Conservation (phyloP, 176 grass and related monocot genomes). For the Rhynchospora breviuscula region DNA sequence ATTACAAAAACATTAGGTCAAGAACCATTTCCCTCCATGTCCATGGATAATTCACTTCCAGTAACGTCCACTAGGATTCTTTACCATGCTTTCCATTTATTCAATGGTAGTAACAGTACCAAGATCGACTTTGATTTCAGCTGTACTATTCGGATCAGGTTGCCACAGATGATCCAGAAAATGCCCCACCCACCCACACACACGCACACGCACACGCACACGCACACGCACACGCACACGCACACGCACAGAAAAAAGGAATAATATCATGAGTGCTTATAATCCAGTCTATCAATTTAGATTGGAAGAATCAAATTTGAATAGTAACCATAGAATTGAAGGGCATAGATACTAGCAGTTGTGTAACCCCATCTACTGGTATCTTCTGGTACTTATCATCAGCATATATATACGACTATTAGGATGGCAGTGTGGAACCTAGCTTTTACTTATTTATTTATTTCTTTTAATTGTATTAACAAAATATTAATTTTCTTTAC, state of each 20-base stretch:
- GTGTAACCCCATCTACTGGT: background rate
- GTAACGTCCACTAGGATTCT: background rate
- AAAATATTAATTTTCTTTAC: background rate
- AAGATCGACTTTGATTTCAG: background rate
- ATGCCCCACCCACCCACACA: background rate
- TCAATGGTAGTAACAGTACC: background rate
- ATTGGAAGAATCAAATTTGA: background rate
- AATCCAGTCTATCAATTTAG: background rate
- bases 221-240: background rate
- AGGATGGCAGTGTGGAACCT: background rate
- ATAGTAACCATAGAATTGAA: background rate
- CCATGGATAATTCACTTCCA: background rate
- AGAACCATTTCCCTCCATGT: background rate
- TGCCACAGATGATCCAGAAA: background rate
- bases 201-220: background rate
- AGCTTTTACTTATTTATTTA: background rate
- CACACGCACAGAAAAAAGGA: background rate
- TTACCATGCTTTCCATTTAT: background rate
- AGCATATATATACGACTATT: background rate
- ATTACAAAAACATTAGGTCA: background rate
- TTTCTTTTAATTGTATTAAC: background rate
- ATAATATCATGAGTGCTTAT: background rate
- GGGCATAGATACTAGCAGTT: background rate
- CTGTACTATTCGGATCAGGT: background rate
- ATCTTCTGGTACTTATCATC: background rate